Evolutionary conservation across 2,329 filamentous ascomycete species (phyloP).

Genomic region (Thielaviopsis musarum): DNA sequence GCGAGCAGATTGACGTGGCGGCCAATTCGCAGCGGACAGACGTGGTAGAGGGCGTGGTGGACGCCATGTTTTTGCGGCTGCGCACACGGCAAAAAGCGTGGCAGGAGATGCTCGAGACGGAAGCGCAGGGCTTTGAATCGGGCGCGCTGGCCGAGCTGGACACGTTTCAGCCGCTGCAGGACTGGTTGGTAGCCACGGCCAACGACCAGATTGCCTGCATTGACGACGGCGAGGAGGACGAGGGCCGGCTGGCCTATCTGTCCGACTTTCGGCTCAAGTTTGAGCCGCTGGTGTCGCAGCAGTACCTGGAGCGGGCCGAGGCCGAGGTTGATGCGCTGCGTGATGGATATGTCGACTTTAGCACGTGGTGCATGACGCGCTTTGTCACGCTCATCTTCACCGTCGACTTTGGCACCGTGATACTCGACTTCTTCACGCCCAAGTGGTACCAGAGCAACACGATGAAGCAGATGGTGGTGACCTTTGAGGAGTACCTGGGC

Average conservation of each 20-base stretch:
- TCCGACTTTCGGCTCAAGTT: conserved; percentile 74
- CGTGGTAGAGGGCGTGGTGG: conserved; percentile 86
- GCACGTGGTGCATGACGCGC: conserved; percentile 76
- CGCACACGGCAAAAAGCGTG: conserved; percentile 69
- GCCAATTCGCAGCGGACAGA: conserved; percentile 72
- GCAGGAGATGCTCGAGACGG: conserved; percentile 77
- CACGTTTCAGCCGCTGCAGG: conserved; percentile 64
- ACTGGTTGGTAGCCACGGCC: conserved; percentile 92
- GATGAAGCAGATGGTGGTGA: conserved; percentile 87
- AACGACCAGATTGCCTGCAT: conserved; percentile 99
- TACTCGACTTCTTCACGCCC: conserved; percentile 79
- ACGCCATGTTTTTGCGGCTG: conserved; percentile 84
- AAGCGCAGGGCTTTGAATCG: conserved; percentile 56
- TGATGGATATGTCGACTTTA: conserved; percentile 88
- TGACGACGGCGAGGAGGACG: conserved; percentile 68
- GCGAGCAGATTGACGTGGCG: conserved; percentile 78
- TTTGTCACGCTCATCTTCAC: conserved; percentile 80
- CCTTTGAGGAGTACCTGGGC: conserved; percentile 83
- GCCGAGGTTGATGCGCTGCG: conserved; percentile 58
- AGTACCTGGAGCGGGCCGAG: conserved; percentile 60
- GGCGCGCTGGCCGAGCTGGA: conserved; percentile 36
- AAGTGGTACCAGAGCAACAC: conserved; percentile 75
- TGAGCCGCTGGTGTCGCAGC: conserved; percentile 60
- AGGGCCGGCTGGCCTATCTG: conserved; percentile 62
- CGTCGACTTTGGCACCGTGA: conserved; percentile 71